A percentile compares a stretch with the other conserved stretches of the same genome.
These are phyloP conservation scores for Tetracladium maxilliforme DNA, from an alignment of 2,329 filamentous ascomycete genomes.

Conservation along the genomic window DNA sequence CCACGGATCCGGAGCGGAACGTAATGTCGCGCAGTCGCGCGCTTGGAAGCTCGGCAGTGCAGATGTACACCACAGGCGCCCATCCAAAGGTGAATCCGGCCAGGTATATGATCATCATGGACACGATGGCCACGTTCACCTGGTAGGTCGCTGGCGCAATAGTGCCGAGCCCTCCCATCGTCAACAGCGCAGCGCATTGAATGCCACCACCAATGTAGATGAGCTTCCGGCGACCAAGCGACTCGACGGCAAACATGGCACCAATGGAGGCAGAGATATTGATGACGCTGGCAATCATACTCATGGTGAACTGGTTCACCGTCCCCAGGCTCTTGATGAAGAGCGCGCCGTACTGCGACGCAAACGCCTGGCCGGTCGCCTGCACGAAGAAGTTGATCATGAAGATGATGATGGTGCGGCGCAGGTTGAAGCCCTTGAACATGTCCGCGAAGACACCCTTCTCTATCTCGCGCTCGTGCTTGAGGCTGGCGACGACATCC, in stretches of 20 bases:
- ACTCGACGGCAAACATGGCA: neutral
- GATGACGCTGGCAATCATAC: conserved; percentile 5
- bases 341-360: conserved; percentile 8
- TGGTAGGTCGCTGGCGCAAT: conserved; percentile 4
- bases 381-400: conserved; percentile 11
- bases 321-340: conserved; percentile 9
- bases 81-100: conserved; percentile 17
- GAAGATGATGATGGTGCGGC: conserved; percentile 9
- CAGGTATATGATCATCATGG: conserved; percentile 15
- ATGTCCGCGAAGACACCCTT: conserved; percentile 9
- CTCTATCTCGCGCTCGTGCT: conserved; percentile 6
- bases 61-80: conserved; percentile 18
- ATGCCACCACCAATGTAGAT: conserved; percentile 9
- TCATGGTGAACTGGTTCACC: conserved; percentile 9
- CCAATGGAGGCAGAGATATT: neutral
- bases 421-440: conserved; percentile 8
- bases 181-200: conserved; percentile 15
- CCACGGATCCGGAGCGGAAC: conserved; percentile 1
- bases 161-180: conserved; percentile 21
- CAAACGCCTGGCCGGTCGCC: conserved; percentile 10
- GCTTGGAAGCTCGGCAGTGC: conserved; percentile 14
- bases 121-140: conserved; percentile 15
- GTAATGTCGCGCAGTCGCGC: conserved; percentile 13
- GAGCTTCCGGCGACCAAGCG: conserved; percentile 1
- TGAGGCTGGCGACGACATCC: conserved; percentile 1